phyloP scores from a whole-genome alignment of 2,329 filamentous ascomycete genomes.

The Neonectria coccinea region DNA sequence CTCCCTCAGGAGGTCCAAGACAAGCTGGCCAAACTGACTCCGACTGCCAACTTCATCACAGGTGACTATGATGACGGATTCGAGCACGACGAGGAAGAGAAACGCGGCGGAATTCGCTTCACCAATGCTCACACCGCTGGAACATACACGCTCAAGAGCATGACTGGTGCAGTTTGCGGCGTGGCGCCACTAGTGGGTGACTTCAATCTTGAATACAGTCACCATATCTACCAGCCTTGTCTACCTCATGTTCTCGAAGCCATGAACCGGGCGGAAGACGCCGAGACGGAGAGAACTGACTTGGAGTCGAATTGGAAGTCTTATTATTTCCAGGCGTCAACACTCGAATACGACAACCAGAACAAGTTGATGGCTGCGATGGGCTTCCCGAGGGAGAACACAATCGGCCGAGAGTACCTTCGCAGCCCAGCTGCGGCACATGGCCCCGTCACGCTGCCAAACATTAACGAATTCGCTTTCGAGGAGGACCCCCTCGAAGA shows the following conservation, averaged over 20 bases:
- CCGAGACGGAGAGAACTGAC: constrained; percentile 14
- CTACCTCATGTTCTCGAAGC: constrained; percentile 55
- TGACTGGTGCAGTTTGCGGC: constrained; percentile 57
- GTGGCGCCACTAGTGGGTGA: constrained; percentile 56
- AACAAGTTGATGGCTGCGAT: constrained; percentile 47
- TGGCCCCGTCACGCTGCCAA: constrained; percentile 44
- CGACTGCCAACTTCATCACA: constrained; percentile 50
- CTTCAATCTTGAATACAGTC: constrained; percentile 55
- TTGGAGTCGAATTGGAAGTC: constrained; percentile 48
- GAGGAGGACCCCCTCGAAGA: constrained; percentile 48
- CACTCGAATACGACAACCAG: constrained; percentile 51
- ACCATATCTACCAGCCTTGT: constrained; percentile 59
- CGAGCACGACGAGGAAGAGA: constrained; percentile 34
- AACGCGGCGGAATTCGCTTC: constrained; percentile 54
- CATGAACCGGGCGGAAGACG: constrained; percentile 44
- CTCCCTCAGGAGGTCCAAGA: constrained; percentile 50
- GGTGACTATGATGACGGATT: constrained; percentile 53
- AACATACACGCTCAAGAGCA: constrained; percentile 59
- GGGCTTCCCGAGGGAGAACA: constrained; percentile 46
- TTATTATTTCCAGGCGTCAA: constrained; percentile 50
- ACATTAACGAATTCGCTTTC: constrained; percentile 53
- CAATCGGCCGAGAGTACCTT: constrained; percentile 47
- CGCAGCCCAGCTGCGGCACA: constrained; percentile 46
- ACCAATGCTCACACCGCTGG: constrained; percentile 56
- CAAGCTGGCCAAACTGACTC: constrained; percentile 46